Evolutionary conservation across 306 rosid species (phyloP), one percentile per base, ranked within the genome.

Genomic region (Amphicarpaea edgeworthii): DNA sequence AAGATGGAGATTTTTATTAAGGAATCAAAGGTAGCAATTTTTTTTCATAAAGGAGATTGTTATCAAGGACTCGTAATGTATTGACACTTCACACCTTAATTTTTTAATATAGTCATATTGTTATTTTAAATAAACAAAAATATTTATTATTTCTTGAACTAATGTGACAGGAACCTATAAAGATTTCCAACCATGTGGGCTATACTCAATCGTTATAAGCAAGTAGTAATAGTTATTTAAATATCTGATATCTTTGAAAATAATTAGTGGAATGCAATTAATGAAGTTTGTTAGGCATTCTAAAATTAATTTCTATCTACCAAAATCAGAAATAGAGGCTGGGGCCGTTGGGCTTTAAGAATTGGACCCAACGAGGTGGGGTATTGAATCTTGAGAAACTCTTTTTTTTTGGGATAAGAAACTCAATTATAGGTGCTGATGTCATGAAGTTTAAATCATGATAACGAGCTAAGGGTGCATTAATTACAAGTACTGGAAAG

Each of bases 261-360:
- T n/a, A n/a, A n/a, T n/a, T n/a, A n/a, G n/a, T n/a, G 7, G 32
- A 54, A 28, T 26, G 23, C 46, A n/a, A 34, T 61, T 60, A 61
- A 61, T 61, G 70, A 40, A 64, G 49, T 64, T 40, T 38, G 70
- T 34, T 63, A 19, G 30, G 49, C 16, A 63, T 63, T 63, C 30
- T 20, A 63, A 38, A 30, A 28, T 28, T 60, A 30, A 58, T 60
- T 30, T 51, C 6, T 1, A 51, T 57, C 37, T 60, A 5, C 19
- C 42, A 30, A 41, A 19, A 64, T 2, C 50, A 4, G 49, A 64
- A 19, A 17, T 2, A 19, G 70, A 64, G 50, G 70, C n/a, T 12
- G 16, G 51, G 50, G 70, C 40, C 32, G 70, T 9, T 12, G 16
- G 51, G 50, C 49, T 63, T 63, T 38, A 63, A 63, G 10, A 63